Evolutionary conservation across 1,284 basidiomycete species (phyloP), one percentile per base, ranked within the genome.

Genomic region (Ganoderma sinense): DNA sequence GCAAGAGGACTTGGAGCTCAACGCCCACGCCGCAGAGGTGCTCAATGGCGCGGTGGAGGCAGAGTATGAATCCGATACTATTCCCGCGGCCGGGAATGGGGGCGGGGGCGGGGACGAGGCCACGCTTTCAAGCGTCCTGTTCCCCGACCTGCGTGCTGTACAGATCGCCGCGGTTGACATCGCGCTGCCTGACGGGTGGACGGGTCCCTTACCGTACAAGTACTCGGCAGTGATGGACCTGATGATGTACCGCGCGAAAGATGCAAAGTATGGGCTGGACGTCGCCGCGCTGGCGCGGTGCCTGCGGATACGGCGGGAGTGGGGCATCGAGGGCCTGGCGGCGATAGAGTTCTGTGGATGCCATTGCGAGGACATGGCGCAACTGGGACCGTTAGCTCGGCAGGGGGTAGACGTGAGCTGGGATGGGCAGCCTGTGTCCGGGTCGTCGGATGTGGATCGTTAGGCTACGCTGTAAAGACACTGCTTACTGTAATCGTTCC

Each of bases 191-290:
- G 41, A 40, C 20, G 18, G 56, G 33, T 18, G 64, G 40, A 31
- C 6, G 40, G 56, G 64, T 5, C 41, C 59, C 39, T 39, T 36
- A n/a, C 41, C 41, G 1, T 58, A 60, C 26, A 43, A 41, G 41
- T 29, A 60, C 20, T 29, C 41, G 29, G 23, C 26, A 5, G 40
- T 31, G 14, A 33, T 39, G 18, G 64, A 65, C 29, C 55, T 65
- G 53, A 41, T 65, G 53, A 40, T 26, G 39, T 65, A 58, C 64
- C 36, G 18, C 40, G 55, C 53, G 39, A 58, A 36, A 23, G 39
- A 39, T 23, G 31, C 40, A 4, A 56, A 65, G 55, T 65, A 65
- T 31, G 56, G 56, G 26, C 36, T 66, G 13, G 64, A 66, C n/a
- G 56, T 60, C 10, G 56, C 26, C 7, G 29, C 55, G 20, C 64